These are phyloP conservation scores for Diospyros kaki DNA, from an alignment of 148 eudicot genomes.

Conservation along the genomic window DNA sequence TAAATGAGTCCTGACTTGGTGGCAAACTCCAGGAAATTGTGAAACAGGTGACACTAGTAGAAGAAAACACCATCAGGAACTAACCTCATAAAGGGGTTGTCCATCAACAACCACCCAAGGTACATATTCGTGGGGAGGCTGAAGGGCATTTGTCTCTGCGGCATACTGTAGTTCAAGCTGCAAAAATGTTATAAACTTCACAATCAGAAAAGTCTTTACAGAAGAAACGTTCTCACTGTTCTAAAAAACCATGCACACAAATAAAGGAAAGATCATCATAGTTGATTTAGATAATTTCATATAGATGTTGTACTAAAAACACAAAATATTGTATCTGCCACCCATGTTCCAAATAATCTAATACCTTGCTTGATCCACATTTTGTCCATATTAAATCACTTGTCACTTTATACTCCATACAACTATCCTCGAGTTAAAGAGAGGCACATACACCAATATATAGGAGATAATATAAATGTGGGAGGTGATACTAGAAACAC, in stretches of 20 bases:
- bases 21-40: not conserved
- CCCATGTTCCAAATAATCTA: not conserved
- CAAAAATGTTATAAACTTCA: constrained; percentile 12
- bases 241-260: too few relatives aligned
- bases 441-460: too few relatives aligned
- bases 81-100: constrained; percentile 70
- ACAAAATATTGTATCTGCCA: too few relatives aligned
- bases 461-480: too few relatives aligned
- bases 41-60: not conserved
- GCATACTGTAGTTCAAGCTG: constrained; percentile 78
- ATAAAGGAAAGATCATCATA: not conserved
- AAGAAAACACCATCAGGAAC: constrained; percentile 8
- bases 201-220: not conserved
- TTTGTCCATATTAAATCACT: too few relatives aligned
- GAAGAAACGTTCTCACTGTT: not conserved
- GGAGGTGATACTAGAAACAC: too few relatives aligned
- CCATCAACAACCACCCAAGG: constrained; percentile 92
- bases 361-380: not conserved
- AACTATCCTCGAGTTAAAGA: not conserved
- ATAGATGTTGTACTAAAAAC: not conserved
- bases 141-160: constrained; percentile 51
- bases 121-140: constrained; percentile 73
- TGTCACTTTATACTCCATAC: not conserved
- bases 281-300: not conserved
- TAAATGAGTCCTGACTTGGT: not conserved